Conservation (phyloP, 495 filamentous ascomycete genomes). For the Xylaria acuta region DNA sequence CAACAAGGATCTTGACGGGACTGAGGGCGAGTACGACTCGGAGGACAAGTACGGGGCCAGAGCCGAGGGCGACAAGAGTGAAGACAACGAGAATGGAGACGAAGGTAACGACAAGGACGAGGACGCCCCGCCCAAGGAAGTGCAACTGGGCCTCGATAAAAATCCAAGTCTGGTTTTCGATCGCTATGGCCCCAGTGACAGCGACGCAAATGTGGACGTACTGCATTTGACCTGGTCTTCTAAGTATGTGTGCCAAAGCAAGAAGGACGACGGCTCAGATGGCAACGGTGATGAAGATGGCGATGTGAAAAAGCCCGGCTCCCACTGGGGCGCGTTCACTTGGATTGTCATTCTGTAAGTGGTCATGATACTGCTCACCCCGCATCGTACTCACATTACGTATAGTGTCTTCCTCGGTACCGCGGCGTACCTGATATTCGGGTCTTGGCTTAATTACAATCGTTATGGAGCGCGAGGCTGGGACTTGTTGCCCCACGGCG, state of each 20-base stretch:
- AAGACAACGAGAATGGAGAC: conserved; percentile 11
- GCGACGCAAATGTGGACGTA: conserved; percentile 52
- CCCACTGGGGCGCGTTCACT: conserved; percentile 92
- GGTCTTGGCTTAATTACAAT: conserved; percentile 99
- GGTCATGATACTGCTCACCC: background rate
- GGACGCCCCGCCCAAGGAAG: conserved; percentile 49
- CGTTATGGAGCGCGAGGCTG: conserved; percentile 92
- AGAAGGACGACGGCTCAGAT: conserved; percentile 52
- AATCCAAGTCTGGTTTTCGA: conserved; percentile 72
- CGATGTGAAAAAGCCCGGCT: conserved; percentile 37
- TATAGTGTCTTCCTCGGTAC: conserved; percentile 79
- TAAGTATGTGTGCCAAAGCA: conserved; percentile 78
- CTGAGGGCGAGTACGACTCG: conserved; percentile 66
- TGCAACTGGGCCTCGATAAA: conserved; percentile 50
- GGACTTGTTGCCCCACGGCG: conserved; percentile 93
- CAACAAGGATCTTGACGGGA: conserved; percentile 68
- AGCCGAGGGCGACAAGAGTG: conserved; percentile 20
- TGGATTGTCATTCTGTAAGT: conserved; percentile 96
- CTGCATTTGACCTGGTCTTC: conserved; percentile 83
- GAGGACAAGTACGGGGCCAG: conserved; percentile 48
- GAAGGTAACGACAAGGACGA: conserved; percentile 40
- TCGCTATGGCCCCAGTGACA: conserved; percentile 64
- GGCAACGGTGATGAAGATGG: conserved; percentile 18
- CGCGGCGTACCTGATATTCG: conserved; percentile 95
- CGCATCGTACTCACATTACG: conserved; percentile 22